Evolutionary conservation across 179 eudicot species (phyloP), one percentile per base, ranked within the genome.

Genomic region (Beta lomatogona): DNA sequence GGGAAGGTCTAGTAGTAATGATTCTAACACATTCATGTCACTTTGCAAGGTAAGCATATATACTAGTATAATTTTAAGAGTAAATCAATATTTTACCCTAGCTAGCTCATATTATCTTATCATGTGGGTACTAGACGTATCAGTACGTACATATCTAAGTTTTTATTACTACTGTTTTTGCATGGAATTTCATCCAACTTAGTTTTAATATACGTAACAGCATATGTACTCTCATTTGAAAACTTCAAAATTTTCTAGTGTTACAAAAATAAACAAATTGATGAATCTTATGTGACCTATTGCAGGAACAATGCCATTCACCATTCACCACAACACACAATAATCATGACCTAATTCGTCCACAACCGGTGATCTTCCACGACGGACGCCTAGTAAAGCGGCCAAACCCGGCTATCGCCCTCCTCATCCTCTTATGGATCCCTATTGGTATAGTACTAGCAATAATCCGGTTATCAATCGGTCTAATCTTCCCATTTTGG

Each of bases 281-380:
- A 72, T 72, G 18, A 75, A 57, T 36, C 28, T 75, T 75, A 16
- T 36, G 1, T 31, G 41, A 8, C 48, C 71, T 10, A 79, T 48
- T 50, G 14, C 86, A 94, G 97, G 94, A 88, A 82, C 83, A 85
- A 81, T 81, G 78, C 46, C 78, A 85, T 69, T 82, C 93, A 50
- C 97, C 94, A 78, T 88, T 88, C 86, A 72, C 71, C 71, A 76
- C 64, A 79, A 58, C 63, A 28, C 41, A 67, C 28, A 76, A 77
- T 54, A 79, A 85, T 21, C 82, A 75, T 52, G 80, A 88, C 60
- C 80, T 76, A n/a, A 66, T 81, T 82, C 89, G 88, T 48, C 99
- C 98, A 14, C 74, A 88, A 12, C 99, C 98, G 25, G 99, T 94
- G 81, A 96, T 94, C 82, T 96, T 96, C 86, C 99, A 96, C 79